phyloP scores from a whole-genome alignment of 495 filamentous ascomycete genomes.

The Hypoxylon subgilvum region DNA sequence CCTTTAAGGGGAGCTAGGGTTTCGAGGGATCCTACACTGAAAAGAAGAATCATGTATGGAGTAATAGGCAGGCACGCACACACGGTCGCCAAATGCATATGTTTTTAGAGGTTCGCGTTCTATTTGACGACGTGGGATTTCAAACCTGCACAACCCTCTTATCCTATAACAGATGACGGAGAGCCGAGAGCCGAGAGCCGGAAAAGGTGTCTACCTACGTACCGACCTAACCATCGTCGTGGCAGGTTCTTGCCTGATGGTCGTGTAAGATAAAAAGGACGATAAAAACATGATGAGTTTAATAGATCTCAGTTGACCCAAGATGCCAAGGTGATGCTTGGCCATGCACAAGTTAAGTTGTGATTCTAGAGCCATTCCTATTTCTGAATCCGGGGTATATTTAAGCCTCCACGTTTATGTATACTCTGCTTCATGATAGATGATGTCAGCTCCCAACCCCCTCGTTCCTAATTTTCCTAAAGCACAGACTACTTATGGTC shows the following conservation, averaged over 20 bases:
- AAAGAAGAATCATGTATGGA: conserved; percentile 11
- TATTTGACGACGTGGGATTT: conserved; percentile 18
- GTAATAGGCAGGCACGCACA: conserved; percentile 21
- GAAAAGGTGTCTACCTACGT: too few species aligned
- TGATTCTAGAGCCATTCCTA: background rate
- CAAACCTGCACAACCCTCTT: conserved; percentile 20
- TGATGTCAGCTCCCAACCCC: conserved; percentile 8
- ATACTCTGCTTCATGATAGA: background rate
- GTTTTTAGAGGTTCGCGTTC: conserved; percentile 32
- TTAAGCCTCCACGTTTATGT: background rate
- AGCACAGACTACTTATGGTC: conserved; percentile 82
- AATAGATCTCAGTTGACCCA: conserved; percentile 33
- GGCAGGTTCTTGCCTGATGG: too few species aligned
- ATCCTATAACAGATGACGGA: conserved; percentile 18
- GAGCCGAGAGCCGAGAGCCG: background rate
- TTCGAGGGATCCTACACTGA: conserved; percentile 22
- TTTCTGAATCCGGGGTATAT: background rate
- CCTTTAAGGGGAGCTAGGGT: conserved; percentile 12
- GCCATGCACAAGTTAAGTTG: too few species aligned
- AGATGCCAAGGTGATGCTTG: background rate
- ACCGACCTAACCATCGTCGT: too few species aligned
- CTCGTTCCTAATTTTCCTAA: conserved; percentile 57
- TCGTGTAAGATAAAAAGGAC: conserved; percentile 34
- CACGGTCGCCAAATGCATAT: conserved; percentile 22
- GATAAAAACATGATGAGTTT: conserved; percentile 29